phyloP scores from a whole-genome alignment of 352 stramenopile genomes.

The Saprolegnia parasitica region DNA sequence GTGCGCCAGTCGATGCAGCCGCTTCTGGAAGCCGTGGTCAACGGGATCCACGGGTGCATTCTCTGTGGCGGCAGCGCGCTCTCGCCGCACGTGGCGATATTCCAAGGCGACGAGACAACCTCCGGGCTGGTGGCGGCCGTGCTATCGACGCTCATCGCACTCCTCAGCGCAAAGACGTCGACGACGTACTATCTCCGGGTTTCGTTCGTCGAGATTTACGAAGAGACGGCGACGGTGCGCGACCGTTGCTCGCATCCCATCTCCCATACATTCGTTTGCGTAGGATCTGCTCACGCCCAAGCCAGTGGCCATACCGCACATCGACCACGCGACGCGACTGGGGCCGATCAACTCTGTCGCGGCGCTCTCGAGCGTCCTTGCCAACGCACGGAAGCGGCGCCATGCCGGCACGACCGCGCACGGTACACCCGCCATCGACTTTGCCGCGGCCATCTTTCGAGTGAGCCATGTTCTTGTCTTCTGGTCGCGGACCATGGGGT shows the following conservation, averaged over 20 bases:
- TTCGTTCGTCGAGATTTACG: slow-evolving; percentile 51
- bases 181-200: slow-evolving; percentile 34
- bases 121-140: slow-evolving; percentile 36
- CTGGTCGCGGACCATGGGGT: slow-evolving; percentile 20
- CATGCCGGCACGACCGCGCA: slow-evolving; percentile 37
- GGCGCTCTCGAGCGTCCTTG: slow-evolving; percentile 35
- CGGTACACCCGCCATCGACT: slow-evolving; percentile 40
- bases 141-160: slow-evolving; percentile 37
- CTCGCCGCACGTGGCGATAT: slow-evolving; percentile 36
- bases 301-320: slow-evolving; percentile 12
- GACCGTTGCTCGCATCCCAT: not conserved
- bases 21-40: slow-evolving; percentile 40
- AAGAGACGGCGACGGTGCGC: slow-evolving; percentile 48
- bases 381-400: slow-evolving; percentile 33
- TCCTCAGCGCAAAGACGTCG: slow-evolving; percentile 34
- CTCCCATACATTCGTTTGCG: not conserved
- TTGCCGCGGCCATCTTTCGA: slow-evolving; percentile 44
- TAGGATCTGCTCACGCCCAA: slow-evolving; percentile 36
- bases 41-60: slow-evolving; percentile 51
- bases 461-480: slow-evolving; percentile 29
- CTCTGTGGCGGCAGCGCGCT: slow-evolving; percentile 42
- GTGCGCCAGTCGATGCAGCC: slow-evolving; percentile 43
- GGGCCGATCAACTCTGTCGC: slow-evolving; percentile 31
- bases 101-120: slow-evolving; percentile 37
- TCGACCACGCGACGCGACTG: slow-evolving; percentile 33